These are phyloP conservation scores for Cardamine resedifolia DNA, from an alignment of 345 rosid species.

Conservation along the genomic window DNA sequence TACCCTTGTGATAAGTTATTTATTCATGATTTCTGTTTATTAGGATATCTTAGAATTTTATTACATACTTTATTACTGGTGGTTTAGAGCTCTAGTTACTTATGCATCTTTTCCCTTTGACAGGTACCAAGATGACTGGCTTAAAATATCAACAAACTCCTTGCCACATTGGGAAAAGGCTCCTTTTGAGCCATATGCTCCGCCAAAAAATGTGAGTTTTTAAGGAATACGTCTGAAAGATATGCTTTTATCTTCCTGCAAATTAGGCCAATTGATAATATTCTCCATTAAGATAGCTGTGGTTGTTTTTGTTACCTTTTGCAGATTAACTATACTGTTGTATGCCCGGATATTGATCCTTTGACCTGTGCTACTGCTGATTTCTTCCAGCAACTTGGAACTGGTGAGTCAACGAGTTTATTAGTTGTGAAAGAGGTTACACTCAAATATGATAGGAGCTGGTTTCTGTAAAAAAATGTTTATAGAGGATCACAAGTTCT, in stretches of 20 bases:
- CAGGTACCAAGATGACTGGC: conserved; percentile 99
- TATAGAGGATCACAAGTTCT: neutral
- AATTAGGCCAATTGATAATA: conserved; percentile 6
- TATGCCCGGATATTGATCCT: conserved; percentile 97
- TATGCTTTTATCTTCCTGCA: conserved; percentile 17
- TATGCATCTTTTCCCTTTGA: conserved; percentile 21
- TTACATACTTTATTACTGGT: conserved; percentile 11
- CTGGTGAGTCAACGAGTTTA: conserved; percentile 56
- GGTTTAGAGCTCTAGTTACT: neutral
- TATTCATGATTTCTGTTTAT: conserved; percentile 4
- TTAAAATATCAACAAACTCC: conserved; percentile 78
- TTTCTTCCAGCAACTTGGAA: conserved; percentile 96
- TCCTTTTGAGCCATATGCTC: conserved; percentile 95
- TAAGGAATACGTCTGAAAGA: neutral
- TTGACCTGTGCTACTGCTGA: conserved; percentile 88
- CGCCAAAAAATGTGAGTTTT: conserved; percentile 69
- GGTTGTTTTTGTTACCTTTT: conserved; percentile 27
- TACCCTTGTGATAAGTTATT: neutral
- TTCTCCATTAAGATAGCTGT: conserved; percentile 5
- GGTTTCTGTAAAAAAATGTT: neutral
- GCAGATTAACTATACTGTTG: conserved; percentile 80
- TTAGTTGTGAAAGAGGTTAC: conserved; percentile 8
- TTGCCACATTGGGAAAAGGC: conserved; percentile 97
- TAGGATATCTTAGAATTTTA: conserved; percentile 1
- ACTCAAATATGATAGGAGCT: conserved; percentile 15